Base-by-base conservation (phyloP, 2,329 filamentous ascomycete species). In the Teratosphaeriaceae sp. region DNA sequence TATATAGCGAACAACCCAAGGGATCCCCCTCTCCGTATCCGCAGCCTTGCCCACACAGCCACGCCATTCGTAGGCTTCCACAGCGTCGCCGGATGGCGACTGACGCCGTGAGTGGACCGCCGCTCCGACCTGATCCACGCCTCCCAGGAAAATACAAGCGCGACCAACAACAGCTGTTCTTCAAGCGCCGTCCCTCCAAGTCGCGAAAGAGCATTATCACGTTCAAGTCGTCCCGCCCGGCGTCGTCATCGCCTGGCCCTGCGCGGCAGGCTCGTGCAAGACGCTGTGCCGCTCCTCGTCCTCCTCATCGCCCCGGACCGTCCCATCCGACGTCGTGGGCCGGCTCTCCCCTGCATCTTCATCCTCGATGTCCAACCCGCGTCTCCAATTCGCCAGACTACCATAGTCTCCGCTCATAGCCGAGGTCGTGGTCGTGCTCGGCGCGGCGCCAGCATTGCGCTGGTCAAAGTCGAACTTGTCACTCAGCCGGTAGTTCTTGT, bases 401-500 rank as follows among this genome's bases (percentile, higher is more conserved):
- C 83, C 82, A 78, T 69, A 19, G 72, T 13, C 31, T 18, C 31
- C 31, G n/a, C 31, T 19, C 15, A 18, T 18, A 43, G 7, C 78
- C 56, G 4, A 30, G 15, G 27, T 30, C 31, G 15, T 19, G 67
- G 67, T 8, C 5, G 45, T 34, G 12, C 29, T 43, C 31, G 41
- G 34, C 2, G 38, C 39, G 20, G 34, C 23, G 24, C 43, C 41
- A 22, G 43, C 43, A 9, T 49, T 16, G 40, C 40, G 16, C 29
- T 58, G 59, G 31, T 55, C 54, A 20, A 94, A 89, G 61, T 95
- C 89, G 55, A 94, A 89, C 61, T 96, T 89, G 58, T 84, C 89
- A 65, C 87, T 94, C 34, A 96, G 71, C 19, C 92, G 84, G 65
- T 97, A 96, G 58, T 87, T 94, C 66, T 94, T 92, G 69, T 90